Conservation (phyloP, 768 basidiomycete species). For the Rhizopogon vulgaris region DNA sequence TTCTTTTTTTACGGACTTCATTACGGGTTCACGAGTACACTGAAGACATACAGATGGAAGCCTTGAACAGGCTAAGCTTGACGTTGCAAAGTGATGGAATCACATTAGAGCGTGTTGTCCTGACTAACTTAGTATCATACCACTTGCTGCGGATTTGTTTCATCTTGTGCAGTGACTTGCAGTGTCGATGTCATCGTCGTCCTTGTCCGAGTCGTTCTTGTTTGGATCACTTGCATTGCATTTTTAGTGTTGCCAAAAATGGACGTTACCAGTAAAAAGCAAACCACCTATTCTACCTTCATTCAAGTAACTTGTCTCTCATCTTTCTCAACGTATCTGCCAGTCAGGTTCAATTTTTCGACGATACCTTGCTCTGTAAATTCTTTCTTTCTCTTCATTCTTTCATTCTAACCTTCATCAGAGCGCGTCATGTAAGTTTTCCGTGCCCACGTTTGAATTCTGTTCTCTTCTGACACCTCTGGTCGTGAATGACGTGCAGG, state of each 20-base stretch:
- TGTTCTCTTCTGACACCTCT: constrained; percentile 10
- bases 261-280: constrained; percentile 10
- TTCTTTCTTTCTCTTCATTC: constrained; percentile 2
- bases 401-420: constrained; percentile 12
- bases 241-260: constrained; percentile 13
- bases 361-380: constrained; percentile 9
- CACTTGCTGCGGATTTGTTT: not conserved
- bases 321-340: constrained; percentile 9
- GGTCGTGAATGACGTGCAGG: constrained; percentile 35
- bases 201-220: not conserved
- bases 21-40: constrained; percentile 75
- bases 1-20: constrained; percentile 59
- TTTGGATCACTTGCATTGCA: not conserved
- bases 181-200: no score
- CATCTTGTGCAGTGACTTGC: no score
- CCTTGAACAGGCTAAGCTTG: constrained; percentile 18
- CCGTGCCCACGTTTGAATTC: not conserved
- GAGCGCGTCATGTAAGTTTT: constrained; percentile 23
- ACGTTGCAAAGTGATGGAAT: constrained; percentile 25
- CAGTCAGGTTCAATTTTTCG: constrained; percentile 1
- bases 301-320: not conserved
- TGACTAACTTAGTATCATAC: not conserved
- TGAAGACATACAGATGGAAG: no score
- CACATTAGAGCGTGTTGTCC: constrained; percentile 9
- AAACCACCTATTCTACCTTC: constrained; percentile 16